Evolutionary conservation across 2,329 filamentous ascomycete genomes (phyloP).

Genomic region (Neobulgaria alba): DNA sequence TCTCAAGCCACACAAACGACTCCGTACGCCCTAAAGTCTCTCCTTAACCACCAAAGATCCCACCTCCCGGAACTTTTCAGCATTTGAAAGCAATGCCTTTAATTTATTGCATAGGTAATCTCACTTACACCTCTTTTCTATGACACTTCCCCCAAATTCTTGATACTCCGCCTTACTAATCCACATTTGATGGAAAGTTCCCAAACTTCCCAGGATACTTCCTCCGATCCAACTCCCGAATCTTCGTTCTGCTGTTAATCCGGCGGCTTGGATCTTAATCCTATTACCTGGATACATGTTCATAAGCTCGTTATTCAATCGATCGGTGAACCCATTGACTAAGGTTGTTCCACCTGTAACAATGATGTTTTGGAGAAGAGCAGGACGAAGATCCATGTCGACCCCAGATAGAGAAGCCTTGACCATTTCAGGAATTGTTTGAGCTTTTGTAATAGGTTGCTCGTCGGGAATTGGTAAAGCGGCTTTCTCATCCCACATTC

Average conservation of each 20-base stretch:
- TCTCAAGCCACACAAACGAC: constrained; percentile 7
- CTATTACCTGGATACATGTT: constrained; percentile 75
- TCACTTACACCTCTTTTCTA: constrained; percentile 94
- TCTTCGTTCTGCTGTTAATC: constrained; percentile 77
- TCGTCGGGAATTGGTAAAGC: constrained; percentile 44
- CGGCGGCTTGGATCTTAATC: constrained; percentile 82
- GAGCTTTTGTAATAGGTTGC: constrained; percentile 48
- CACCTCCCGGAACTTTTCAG: neutral
- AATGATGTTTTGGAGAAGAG: constrained; percentile 81
- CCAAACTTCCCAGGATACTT: constrained; percentile 88
- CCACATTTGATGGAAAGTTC: constrained; percentile 99
- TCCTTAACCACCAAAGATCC: neutral
- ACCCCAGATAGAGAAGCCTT: constrained; percentile 68
- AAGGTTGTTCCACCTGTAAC: constrained; percentile 84
- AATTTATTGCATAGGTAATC: constrained; percentile 1
- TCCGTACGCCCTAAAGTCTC: constrained; percentile 10
- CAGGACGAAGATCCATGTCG: constrained; percentile 80
- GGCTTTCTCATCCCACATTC: constrained; percentile 80
- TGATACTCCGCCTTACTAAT: constrained; percentile 96
- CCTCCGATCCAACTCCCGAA: constrained; percentile 96
- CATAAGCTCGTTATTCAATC: constrained; percentile 76
- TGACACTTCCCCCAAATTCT: constrained; percentile 81
- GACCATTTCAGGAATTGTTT: constrained; percentile 79
- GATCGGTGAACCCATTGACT: constrained; percentile 85
- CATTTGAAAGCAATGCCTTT: constrained; percentile 4